These are phyloP conservation scores for Termitomyces sp. DNA, from an alignment of 768 basidiomycete genomes.

Conservation along the genomic window DNA sequence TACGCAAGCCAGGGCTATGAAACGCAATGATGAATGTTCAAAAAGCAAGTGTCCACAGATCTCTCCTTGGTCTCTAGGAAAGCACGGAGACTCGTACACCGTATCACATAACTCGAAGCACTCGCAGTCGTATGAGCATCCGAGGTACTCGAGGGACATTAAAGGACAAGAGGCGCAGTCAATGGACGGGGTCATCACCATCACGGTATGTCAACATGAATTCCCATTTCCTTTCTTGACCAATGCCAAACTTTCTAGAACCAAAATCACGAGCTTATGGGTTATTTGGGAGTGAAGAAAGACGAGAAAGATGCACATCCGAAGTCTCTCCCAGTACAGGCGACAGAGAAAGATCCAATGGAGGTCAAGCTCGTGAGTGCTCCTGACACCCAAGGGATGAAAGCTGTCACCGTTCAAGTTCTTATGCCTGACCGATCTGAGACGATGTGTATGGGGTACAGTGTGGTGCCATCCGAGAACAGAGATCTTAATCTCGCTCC, in stretches of 20 bases:
- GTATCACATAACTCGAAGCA: constrained; percentile 12
- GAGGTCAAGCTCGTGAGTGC: background rate
- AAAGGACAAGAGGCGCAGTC: background rate
- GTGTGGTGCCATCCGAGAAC: background rate
- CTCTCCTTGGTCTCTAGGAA: background rate
- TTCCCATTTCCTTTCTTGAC: background rate
- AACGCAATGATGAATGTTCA: background rate
- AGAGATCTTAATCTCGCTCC: constrained; percentile 4
- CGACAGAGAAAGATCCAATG: constrained; percentile 42
- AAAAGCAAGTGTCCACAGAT: background rate
- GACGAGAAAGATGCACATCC: background rate
- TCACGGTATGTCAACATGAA: constrained; percentile 35
- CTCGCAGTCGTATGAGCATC: constrained; percentile 1
- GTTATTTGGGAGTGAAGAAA: constrained; percentile 15
- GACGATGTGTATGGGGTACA: constrained; percentile 51
- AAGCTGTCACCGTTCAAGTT: constrained; percentile 36
- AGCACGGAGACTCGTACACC: constrained; percentile 20
- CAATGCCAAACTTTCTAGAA: background rate
- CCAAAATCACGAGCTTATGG: constrained; percentile 9
- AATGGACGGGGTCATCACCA: constrained; percentile 40
- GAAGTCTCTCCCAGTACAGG: constrained; percentile 36
- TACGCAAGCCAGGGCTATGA: constrained; percentile 4
- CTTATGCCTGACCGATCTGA: constrained; percentile 25
- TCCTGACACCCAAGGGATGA: constrained; percentile 6
- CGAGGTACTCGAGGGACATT: background rate